Base-by-base conservation (phyloP, 1,139 yeast genomes). In the Kazachstania sp. region DNA sequence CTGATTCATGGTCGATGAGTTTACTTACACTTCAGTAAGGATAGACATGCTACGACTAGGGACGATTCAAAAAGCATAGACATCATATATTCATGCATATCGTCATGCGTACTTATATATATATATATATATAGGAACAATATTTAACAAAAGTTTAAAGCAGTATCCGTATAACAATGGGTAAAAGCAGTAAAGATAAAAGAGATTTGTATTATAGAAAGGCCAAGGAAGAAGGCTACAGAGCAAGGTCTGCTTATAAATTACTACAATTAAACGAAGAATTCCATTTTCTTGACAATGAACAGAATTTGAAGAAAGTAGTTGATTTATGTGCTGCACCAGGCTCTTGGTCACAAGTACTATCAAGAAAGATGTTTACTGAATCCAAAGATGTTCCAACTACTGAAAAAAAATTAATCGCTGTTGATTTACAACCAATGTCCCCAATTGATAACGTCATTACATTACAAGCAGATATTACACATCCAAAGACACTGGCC, bases 241-340 rank as follows among this genome's bases (percentile, higher is more conserved):
- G 98, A 56, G 98, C 98, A 2, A 73, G 98, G 41, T 87, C 97
- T 0, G 98, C 98, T 0, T 92, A 86, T 71, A 92, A 92, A 63
- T 75, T 92, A 16, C 73, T 92, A 9, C 98, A 92, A 64, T 70
- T 92, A 40, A 84, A 92, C 61, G 95, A 90, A 49, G 90, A 90
- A 64, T 92, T 92, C 64, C 82, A 83, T 54, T 63, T 64, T 45
- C 73, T 92, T 12, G 84, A 92, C 58, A 74, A 80, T 46, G 58
- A 57, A 15, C 9, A 28, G 18, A 85, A 79, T 34, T 78, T 87
- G 36, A 73, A 73, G 41, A 71, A 96, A 56, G 98, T 92, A 6
- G 98, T 92, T 9, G 98, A 92, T 68, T 73, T 92, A 38, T 92
- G 98, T 73, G 98, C 98, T 18, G 98, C 98, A 4, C 98, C 98